Evolutionary conservation across 805 yeast genomes (phyloP).

Genomic region (Saccharomyces mikatae): DNA sequence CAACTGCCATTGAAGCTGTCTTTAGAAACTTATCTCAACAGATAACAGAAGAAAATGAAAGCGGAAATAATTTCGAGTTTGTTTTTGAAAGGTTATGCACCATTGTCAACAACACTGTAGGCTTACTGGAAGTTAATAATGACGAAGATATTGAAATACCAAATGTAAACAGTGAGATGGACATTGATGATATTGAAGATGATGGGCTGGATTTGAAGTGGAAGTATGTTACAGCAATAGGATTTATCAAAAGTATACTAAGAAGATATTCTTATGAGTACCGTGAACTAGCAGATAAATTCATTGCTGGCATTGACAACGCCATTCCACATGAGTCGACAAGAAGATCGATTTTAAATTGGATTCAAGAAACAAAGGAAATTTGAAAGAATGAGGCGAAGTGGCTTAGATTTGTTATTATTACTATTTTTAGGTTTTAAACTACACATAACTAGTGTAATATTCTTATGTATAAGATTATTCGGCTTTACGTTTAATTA

Average conservation of each 20-base stretch:
- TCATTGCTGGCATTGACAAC: conserved; percentile 30
- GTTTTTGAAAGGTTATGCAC: conserved; percentile 24
- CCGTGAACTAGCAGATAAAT: conserved; percentile 24
- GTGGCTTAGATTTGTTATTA: not conserved
- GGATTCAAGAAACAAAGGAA: conserved; percentile 30
- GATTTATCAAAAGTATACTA: conserved; percentile 33
- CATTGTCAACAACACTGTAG: conserved; percentile 16
- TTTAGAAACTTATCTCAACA: conserved; percentile 31
- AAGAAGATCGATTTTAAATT: conserved; percentile 20
- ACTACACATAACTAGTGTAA: not conserved
- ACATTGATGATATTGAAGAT: conserved; percentile 13
- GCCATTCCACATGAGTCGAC: conserved; percentile 31
- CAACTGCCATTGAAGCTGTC: conserved; percentile 39
- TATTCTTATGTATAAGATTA: not conserved
- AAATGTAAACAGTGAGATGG: conserved; percentile 16
- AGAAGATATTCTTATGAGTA: conserved; percentile 42
- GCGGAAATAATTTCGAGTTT: conserved; percentile 23
- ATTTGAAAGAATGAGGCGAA: conserved; percentile 4
- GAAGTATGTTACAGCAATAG: conserved; percentile 35
- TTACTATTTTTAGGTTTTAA: not conserved
- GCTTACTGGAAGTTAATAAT: conserved; percentile 11
- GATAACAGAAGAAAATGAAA: conserved; percentile 12
- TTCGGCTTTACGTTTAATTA: not conserved
- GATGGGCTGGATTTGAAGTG: conserved; percentile 32
- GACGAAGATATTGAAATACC: conserved; percentile 15